phyloP scores from a whole-genome alignment of 345 rosid genomes.

The Moricandia arvensis region DNA sequence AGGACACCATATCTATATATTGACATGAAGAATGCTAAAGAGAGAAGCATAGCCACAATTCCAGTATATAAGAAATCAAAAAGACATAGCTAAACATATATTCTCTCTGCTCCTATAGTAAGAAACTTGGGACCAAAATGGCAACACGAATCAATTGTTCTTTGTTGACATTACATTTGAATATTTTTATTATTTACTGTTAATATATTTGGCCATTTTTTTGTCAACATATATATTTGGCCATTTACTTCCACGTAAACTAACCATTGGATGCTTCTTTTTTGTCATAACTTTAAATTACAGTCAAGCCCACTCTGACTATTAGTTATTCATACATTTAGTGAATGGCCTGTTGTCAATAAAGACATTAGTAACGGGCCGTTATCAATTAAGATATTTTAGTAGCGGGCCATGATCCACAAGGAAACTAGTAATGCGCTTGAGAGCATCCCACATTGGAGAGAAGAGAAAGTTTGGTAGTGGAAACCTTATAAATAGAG shows the following conservation, averaged over 20 bases:
- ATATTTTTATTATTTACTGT: background rate
- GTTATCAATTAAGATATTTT: background rate
- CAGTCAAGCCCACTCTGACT: background rate
- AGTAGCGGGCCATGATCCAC: background rate
- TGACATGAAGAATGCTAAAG: constrained; percentile 12
- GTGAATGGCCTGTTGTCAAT: background rate
- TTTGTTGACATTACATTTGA: constrained; percentile 4
- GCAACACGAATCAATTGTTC: constrained; percentile 11
- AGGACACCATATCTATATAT: background rate
- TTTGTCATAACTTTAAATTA: too few relatives aligned
- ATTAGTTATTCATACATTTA: background rate
- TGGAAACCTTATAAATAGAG: background rate
- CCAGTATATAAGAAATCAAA: background rate
- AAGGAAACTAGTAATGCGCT: background rate
- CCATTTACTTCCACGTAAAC: background rate
- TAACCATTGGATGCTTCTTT: too few relatives aligned
- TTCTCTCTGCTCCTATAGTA: constrained; percentile 6
- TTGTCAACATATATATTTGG: background rate
- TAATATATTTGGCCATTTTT: background rate
- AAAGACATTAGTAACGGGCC: background rate
- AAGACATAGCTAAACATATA: constrained; percentile 1
- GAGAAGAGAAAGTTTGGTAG: background rate
- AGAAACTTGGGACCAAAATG: constrained; percentile 24
- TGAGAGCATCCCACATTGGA: constrained; percentile 21
- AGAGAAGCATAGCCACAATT: constrained; percentile 29